Evolutionary conservation across 2,329 filamentous ascomycete species (phyloP), one percentile per base, ranked within the genome.

Genomic region (Ascochyta viciae-villosae): DNA sequence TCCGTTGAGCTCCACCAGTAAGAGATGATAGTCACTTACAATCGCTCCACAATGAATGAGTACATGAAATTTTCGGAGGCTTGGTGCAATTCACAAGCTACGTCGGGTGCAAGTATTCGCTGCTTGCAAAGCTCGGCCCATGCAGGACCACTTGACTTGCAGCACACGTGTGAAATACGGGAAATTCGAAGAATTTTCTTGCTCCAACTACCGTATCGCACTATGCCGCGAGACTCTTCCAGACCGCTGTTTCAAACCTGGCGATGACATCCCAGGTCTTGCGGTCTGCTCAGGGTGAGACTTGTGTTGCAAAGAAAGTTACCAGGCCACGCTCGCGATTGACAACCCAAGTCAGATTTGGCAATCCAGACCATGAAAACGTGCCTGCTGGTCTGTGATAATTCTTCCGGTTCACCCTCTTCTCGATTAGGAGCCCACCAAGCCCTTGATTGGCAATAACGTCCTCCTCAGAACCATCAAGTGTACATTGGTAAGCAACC

Each of bases 161-260:
- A 15, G 16, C 4, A 24, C n/a, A 50, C 31, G 23, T 50, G 31
- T 38, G 9, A 35, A 42, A 10, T 19, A 19, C 19, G 19, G 19
- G 19, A 19, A 19, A 19, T 19, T 19, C 19, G 19, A 19, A 19
- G 19, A 19, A 19, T 19, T 19, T 19, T 19, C 19, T 19, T 19
- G 19, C 13, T n/a, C 29, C 23, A 16, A 41, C n/a, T 7, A 19
- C 12, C 15, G 7, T 27, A 6, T 13, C 12, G 6, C 29, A 33
- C 23, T 56, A 52, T 16, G 40, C 38, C 5, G 23, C 23, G 16
- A 63, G 44, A 44, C 50, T 60, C 26, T 42, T 62, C 67, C 64
- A 71, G 19, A 64, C 66, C 24, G 64, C 65, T 16, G 61, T 65
- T 46, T 66, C 63, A 45, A 70, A 71, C 15, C 51, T 58, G 10